These are phyloP conservation scores for Lotmaria passim DNA, from an alignment of 208 protist species.

Conservation along the genomic window DNA sequence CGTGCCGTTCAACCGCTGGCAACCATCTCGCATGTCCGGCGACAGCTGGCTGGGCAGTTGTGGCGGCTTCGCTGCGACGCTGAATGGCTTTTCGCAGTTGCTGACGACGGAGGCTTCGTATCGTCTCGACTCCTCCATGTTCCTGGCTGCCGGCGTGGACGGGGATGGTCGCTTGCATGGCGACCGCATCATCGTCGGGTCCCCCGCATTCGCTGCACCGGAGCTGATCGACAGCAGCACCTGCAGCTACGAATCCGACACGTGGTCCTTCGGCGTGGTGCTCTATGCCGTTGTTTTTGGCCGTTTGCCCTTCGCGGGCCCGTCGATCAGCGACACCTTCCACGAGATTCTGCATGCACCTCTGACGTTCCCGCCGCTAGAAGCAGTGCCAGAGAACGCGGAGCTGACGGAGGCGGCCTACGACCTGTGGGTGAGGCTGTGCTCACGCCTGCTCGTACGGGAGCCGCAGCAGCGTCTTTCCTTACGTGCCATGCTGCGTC, in stretches of 20 bases:
- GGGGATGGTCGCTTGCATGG: slow-evolving; percentile 37
- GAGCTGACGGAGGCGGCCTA: slow-evolving; percentile 41
- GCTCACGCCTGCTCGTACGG: slow-evolving; percentile 46
- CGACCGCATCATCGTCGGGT: slow-evolving; percentile 35
- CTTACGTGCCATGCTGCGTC: slow-evolving; percentile 14
- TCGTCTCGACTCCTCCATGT: slow-evolving; percentile 51
- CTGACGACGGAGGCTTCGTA: slow-evolving; percentile 24
- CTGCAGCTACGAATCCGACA: slow-evolving; percentile 80
- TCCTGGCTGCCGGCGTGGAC: slow-evolving; percentile 43
- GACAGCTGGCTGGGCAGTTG: slow-evolving; percentile 24
- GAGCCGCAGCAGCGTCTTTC: slow-evolving; percentile 32
- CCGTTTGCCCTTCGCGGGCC: slow-evolving; percentile 86
- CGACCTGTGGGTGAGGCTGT: slow-evolving; percentile 49
- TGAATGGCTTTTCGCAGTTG: slow-evolving; percentile 22
- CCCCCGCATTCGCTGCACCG: slow-evolving; percentile 60
- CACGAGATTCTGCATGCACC: slow-evolving; percentile 34
- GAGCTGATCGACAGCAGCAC: slow-evolving; percentile 52
- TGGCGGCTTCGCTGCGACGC: not conserved
- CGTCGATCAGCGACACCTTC: slow-evolving; percentile 52
- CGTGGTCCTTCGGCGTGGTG: slow-evolving; percentile 96
- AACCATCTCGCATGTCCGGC: slow-evolving; percentile 6
- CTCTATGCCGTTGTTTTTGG: slow-evolving; percentile 92
- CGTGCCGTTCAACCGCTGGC: slow-evolving; percentile 35
- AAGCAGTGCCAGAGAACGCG: slow-evolving; percentile 22
- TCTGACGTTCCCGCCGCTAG: slow-evolving; percentile 37